A percentile compares a stretch with the other conserved stretches of the same genome.
These are phyloP conservation scores for Hypholoma fasciculare DNA, from an alignment of 768 basidiomycete genomes.

Conservation along the genomic window DNA sequence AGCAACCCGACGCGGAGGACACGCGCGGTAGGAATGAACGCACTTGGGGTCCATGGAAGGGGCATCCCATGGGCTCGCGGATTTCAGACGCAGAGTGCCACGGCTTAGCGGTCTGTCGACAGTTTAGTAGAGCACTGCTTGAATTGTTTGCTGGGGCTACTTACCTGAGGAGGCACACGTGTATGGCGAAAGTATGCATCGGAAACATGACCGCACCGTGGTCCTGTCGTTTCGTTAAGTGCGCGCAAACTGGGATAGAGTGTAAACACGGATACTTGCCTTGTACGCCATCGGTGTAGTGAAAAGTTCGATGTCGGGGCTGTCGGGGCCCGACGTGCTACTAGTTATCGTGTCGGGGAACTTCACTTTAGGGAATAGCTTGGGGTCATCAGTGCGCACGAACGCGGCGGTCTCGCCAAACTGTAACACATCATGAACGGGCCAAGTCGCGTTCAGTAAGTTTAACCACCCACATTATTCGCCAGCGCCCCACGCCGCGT, in stretches of 20 bases:
- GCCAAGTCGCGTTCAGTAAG: background rate
- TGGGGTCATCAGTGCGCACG: conserved; percentile 46
- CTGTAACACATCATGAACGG: conserved; percentile 19
- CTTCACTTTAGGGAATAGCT: conserved; percentile 40
- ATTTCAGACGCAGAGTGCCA: conserved; percentile 36
- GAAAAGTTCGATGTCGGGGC: conserved; percentile 45
- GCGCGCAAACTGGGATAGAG: background rate
- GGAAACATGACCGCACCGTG: conserved; percentile 36
- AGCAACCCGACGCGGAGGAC: too few relatives aligned
- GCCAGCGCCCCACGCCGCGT: conserved; percentile 50
- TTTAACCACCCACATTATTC: conserved; percentile 43
- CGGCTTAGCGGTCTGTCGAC: conserved; percentile 35
- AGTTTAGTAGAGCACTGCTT: background rate
- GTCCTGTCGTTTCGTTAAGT: conserved; percentile 19
- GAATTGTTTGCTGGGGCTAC: conserved; percentile 9
- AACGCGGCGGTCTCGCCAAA: conserved; percentile 55
- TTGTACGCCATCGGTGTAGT: conserved; percentile 40
- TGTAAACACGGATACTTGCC: conserved; percentile 14
- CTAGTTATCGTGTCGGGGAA: conserved; percentile 32
- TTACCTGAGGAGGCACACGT: conserved; percentile 38
- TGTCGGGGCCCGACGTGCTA: conserved; percentile 36
- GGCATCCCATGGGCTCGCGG: conserved; percentile 34
- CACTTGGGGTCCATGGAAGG: conserved; percentile 41
- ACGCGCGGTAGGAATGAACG: background rate
- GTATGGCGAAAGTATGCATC: conserved; percentile 38